Conservation (phyloP, 2,329 filamentous ascomycete genomes). For the Penicillium sp. region DNA sequence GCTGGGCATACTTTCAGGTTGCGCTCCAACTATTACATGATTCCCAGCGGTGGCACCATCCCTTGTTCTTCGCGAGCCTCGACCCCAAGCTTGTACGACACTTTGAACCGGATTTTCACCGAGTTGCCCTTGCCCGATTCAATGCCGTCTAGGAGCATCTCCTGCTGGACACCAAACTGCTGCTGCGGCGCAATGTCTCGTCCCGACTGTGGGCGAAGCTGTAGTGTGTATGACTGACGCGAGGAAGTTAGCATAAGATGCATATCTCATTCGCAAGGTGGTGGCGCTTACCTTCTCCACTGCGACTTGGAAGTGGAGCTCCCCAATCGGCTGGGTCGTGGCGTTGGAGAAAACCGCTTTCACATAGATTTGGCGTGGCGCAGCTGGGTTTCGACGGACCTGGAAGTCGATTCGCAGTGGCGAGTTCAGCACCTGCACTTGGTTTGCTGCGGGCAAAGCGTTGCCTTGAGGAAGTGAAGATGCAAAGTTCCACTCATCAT, state of each 20-base stretch:
- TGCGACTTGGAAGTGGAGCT: conserved; percentile 86
- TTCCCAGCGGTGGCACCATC: conserved; percentile 73
- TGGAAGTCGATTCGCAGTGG: conserved; percentile 70
- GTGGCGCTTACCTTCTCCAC: conserved; percentile 77
- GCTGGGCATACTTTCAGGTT: no score
- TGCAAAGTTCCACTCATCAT: conserved; percentile 93
- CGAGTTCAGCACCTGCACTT: conserved; percentile 66
- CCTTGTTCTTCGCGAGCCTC: conserved; percentile 72
- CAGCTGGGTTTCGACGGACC: conserved; percentile 58
- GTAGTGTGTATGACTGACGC: conserved; percentile 52
- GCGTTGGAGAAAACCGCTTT: conserved; percentile 82
- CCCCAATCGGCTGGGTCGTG: conserved; percentile 65
- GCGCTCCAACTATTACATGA: conserved; percentile 57
- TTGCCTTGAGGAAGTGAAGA: conserved; percentile 70
- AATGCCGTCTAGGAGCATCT: conserved; percentile 73
- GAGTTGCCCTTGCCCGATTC: conserved; percentile 68
- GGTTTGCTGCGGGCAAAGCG: conserved; percentile 59
- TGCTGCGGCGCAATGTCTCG: conserved; percentile 69
- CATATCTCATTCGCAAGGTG: not conserved
- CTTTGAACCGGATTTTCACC: conserved; percentile 89
- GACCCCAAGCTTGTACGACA: conserved; percentile 69
- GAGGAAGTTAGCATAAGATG: not conserved
- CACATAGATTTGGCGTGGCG: conserved; percentile 62
- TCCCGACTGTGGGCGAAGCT: conserved; percentile 81
- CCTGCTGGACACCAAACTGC: conserved; percentile 75